These are phyloP conservation scores for Dianthus caryophyllus DNA, from an alignment of 148 eudicot genomes.

Conservation along the genomic window DNA sequence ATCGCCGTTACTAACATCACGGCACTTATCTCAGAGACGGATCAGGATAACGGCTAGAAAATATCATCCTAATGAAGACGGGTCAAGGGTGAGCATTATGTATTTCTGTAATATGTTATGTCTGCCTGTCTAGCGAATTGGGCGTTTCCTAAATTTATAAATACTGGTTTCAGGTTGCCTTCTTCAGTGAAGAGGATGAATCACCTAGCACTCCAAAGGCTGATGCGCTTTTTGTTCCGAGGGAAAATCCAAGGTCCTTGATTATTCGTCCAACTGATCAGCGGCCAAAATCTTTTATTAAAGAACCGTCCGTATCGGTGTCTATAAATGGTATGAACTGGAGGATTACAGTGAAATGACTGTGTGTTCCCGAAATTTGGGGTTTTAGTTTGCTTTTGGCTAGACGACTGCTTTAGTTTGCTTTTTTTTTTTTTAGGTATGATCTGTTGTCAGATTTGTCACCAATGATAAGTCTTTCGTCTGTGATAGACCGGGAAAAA, in stretches of 20 bases:
- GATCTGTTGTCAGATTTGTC: no score
- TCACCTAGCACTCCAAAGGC: constrained; percentile 81
- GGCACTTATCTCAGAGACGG: constrained; percentile 86
- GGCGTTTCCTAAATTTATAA: no score
- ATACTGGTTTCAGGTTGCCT: constrained; percentile 55
- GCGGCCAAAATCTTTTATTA: constrained; percentile 53
- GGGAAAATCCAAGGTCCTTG: constrained; percentile 95
- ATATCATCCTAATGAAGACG: constrained; percentile 75
- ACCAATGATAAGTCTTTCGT: no score
- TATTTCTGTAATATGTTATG: no score
- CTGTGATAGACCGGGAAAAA: no score
- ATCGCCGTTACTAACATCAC: constrained; percentile 81
- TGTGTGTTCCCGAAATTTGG: no score
- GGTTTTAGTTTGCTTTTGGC: no score
- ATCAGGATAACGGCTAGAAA: constrained; percentile 86
- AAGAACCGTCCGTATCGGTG: constrained; percentile 28
- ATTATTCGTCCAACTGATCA: constrained; percentile 77
- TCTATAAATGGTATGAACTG: constrained; percentile 80
- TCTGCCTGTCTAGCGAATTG: no score
- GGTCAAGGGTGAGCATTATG: constrained; percentile 49
- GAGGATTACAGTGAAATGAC: no score
- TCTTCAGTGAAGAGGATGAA: constrained; percentile 81
- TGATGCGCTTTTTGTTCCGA: constrained; percentile 81
- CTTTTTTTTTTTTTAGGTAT: no score
- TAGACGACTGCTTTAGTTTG: no score